A percentile compares a stretch with the other conserved stretches of the same genome.
Evolutionary conservation across 441 rosid genomes (phyloP).

Genomic region (Corymbia citriodora): DNA sequence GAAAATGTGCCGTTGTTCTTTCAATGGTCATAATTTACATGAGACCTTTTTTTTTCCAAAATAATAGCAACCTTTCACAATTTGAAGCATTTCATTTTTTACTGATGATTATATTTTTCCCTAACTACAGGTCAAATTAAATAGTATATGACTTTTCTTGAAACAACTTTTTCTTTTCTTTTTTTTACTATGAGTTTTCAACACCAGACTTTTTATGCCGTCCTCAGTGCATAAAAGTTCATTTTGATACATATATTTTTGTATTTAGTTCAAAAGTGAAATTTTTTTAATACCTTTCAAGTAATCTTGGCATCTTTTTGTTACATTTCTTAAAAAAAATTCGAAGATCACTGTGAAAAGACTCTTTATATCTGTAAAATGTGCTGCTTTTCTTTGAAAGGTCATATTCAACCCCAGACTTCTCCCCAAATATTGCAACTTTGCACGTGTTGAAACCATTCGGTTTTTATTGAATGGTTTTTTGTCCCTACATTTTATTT

Average conservation of each 20-base stretch:
- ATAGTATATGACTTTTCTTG: too few relatives aligned
- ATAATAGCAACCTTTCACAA: neutral
- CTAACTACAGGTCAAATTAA: neutral
- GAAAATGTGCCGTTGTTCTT: too few relatives aligned
- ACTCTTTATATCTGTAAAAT: neutral
- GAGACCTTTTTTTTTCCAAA: neutral
- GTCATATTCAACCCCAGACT: neutral
- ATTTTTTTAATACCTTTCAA: neutral
- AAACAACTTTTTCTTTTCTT: neutral
- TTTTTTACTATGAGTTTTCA: neutral
- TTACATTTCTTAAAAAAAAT: too few relatives aligned
- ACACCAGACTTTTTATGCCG: neutral
- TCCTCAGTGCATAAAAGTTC: fast-evolving
- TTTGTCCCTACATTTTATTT: neutral
- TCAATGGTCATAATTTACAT: neutral
- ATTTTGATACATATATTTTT: neutral
- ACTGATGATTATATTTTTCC: neutral
- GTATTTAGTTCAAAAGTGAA: neutral
- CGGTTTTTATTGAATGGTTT: neutral
- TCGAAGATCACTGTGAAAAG: neutral
- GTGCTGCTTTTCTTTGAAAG: neutral
- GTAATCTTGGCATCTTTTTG: neutral
- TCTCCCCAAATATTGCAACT: neutral
- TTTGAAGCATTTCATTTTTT: neutral
- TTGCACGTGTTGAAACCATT: neutral